These are phyloP conservation scores for Kurtzmaniella quercitrusa DNA, from an alignment of 1,139 yeast genomes.

Conservation along the genomic window DNA sequence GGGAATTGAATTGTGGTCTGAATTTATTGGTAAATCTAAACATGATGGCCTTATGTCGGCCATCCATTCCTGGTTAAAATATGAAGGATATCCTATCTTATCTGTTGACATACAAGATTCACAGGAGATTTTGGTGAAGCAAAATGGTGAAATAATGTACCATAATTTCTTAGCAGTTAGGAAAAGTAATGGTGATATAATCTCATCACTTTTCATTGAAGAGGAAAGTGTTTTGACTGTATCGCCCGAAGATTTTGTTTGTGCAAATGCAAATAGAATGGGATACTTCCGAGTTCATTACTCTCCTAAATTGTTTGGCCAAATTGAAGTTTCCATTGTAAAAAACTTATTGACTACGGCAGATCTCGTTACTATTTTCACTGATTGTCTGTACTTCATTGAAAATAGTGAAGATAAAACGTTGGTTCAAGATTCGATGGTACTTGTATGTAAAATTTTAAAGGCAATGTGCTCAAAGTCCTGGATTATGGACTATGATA, in stretches of 20 bases:
- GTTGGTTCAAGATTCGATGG: conserved; percentile 18
- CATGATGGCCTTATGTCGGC: conserved; percentile 16
- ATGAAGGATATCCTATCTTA: conserved; percentile 18
- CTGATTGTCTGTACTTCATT: conserved; percentile 33
- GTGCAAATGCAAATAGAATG: conserved; percentile 42
- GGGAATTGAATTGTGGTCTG: conserved; percentile 20
- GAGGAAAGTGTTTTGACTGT: conserved; percentile 18
- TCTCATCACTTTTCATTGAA: conserved; percentile 15
- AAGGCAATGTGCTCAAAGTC: conserved; percentile 18
- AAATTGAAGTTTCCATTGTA: conserved; percentile 2
- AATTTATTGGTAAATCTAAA: conserved; percentile 15
- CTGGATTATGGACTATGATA: conserved; percentile 21
- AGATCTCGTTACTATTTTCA: conserved; percentile 32
- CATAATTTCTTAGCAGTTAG: conserved; percentile 52
- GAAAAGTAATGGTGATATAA: neutral
- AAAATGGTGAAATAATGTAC: conserved; percentile 21
- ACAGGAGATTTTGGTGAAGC: neutral
- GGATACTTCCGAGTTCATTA: conserved; percentile 42
- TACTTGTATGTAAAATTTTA: conserved; percentile 25
- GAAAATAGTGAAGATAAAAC: conserved; percentile 3
- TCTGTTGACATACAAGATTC: neutral
- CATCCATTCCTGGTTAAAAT: conserved; percentile 20
- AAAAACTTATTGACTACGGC: conserved; percentile 14
- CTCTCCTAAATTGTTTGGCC: conserved; percentile 6
- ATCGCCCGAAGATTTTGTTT: conserved; percentile 20